Evolutionary conservation across 1,284 basidiomycete genomes (phyloP), one percentile per base, ranked within the genome.

Genomic region (Naganishia cerealis): DNA sequence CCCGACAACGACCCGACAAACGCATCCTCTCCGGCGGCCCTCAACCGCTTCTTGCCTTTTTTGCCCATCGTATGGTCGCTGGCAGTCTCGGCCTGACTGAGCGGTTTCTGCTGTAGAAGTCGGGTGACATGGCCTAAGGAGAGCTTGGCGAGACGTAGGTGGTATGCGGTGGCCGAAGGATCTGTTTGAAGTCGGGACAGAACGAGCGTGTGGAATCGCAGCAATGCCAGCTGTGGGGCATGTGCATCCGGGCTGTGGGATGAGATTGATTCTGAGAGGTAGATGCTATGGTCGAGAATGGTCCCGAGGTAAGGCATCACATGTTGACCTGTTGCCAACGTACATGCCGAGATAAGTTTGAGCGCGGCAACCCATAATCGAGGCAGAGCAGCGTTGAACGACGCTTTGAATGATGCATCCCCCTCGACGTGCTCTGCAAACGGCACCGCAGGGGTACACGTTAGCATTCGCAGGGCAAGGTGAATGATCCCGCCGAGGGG

Each of bases 11-110:
- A 76, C 63, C 85, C 87, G 75, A 94, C 87, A 10, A 90, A 80
- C 72, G 90, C 89, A 71, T 92, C 91, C 33, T 88, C 90, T 75
- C 90, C 90, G 62, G 87, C 90, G 7, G 85, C 88, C 40, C 88
- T 84, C 21, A 85, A 84, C 50, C 89, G 83, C 78, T 91, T 94
- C 80, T 89, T 93, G 57, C 86, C 86, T 73, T 87, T 87, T 75
- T 83, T 87, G 9, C 78, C 82, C 66, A 81, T 83, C 73, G 71
- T 46, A 29, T 53, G 57, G 8, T 61, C 69, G 36, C 72, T 70
- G 7, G 72, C 72, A 50, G 56, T n/a, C 15, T 68, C 72, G 29
- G 71, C 74, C 16, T 67, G 75, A 67, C 73, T 73, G 61, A 59
- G 48, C 12, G 58, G 43, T 16, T 57, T 65, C 15, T 57, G 65